These are phyloP conservation scores for Epithele typhae DNA, from an alignment of 768 basidiomycete genomes.

Conservation along the genomic window DNA sequence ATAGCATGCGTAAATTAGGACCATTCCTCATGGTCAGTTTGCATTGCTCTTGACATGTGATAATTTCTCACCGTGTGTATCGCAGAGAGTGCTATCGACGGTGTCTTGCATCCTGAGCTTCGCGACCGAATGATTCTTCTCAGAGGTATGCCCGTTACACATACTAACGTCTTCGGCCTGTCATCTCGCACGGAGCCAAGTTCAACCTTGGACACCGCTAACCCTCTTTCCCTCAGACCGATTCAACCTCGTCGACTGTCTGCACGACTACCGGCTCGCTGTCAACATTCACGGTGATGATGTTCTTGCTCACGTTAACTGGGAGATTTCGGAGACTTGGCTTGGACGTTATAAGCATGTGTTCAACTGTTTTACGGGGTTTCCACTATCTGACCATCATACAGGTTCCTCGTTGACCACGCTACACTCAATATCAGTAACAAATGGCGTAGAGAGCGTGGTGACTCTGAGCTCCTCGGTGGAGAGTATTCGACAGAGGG, in stretches of 20 bases:
- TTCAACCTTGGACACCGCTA: background rate
- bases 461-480: constrained; percentile 50
- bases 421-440: constrained; percentile 69
- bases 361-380: background rate
- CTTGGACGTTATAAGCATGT: constrained; percentile 74
- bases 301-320: constrained; percentile 82
- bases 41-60: too few relatives aligned
- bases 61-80: too few relatives aligned
- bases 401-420: constrained; percentile 76
- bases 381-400: background rate
- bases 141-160: constrained; percentile 51
- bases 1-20: constrained; percentile 37
- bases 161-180: constrained; percentile 10
- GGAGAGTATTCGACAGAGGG: constrained; percentile 12
- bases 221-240: constrained; percentile 44
- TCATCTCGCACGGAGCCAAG: background rate
- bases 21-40: constrained; percentile 74
- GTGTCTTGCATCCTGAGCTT: constrained; percentile 83
- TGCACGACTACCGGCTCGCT: constrained; percentile 64
- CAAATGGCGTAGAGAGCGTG: constrained; percentile 84
- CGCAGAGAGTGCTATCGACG: constrained; percentile 86
- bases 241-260: constrained; percentile 75
- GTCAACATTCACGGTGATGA: constrained; percentile 87
- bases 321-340: constrained; percentile 87
- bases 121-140: constrained; percentile 89